phyloP scores from a whole-genome alignment of 495 filamentous ascomycete species.

The Penicillium canariense region DNA sequence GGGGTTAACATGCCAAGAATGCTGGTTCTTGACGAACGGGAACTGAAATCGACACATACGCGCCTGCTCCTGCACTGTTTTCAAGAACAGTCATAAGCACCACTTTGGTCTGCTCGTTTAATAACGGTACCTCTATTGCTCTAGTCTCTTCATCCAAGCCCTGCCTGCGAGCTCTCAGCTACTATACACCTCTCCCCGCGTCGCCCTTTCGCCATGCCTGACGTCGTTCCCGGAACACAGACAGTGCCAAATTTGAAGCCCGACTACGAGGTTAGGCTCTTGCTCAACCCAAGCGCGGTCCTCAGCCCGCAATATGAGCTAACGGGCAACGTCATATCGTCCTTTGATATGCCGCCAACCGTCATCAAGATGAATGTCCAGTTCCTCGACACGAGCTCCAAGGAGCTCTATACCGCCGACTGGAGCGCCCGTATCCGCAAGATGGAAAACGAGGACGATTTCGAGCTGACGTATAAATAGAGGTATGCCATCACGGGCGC shows the following conservation, averaged over 20 bases:
- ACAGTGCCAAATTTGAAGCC: slow-evolving; percentile 10
- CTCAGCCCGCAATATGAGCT: slow-evolving; percentile 6
- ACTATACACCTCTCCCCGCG: background rate
- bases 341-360: slow-evolving; percentile 3
- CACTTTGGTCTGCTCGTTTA: background rate
- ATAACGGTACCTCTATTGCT: background rate
- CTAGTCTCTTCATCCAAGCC: background rate
- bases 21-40: too few species aligned
- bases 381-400: slow-evolving; percentile 11
- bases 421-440: slow-evolving; percentile 16
- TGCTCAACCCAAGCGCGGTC: slow-evolving; percentile 7
- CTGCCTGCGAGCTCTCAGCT: background rate
- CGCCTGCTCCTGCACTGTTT: too few species aligned
- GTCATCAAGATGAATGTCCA: slow-evolving; percentile 10
- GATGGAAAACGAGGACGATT: slow-evolving; percentile 7
- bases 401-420: slow-evolving; percentile 12
- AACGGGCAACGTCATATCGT: slow-evolving; percentile 6
- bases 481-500: slow-evolving; percentile 10
- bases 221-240: background rate
- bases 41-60: too few species aligned
- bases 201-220: background rate
- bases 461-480: slow-evolving; percentile 17
- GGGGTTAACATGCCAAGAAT: background rate
- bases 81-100: too few species aligned
- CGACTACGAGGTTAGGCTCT: slow-evolving; percentile 14